These are phyloP conservation scores for Pseudogymnoascus sp. DNA, from an alignment of 2,329 filamentous ascomycete species.

Conservation along the genomic window DNA sequence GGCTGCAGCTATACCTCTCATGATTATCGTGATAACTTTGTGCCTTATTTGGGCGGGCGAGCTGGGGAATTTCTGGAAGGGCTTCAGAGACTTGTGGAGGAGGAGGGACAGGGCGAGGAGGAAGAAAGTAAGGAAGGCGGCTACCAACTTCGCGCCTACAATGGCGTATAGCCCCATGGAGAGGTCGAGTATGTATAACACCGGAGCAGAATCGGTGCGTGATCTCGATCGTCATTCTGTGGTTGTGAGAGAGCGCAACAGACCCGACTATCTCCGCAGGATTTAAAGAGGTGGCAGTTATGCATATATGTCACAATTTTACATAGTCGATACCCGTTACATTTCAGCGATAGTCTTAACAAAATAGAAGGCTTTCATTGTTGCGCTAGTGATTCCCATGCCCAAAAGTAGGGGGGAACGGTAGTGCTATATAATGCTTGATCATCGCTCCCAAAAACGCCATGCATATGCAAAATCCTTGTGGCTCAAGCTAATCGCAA, in stretches of 20 bases:
- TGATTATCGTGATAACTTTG: slow-evolving; percentile 22
- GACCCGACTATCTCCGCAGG: neutral
- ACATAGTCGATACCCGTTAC: neutral
- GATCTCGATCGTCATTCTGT: neutral
- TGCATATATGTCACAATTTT: neutral
- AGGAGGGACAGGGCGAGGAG: neutral
- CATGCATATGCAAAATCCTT: neutral
- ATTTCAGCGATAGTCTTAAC: neutral
- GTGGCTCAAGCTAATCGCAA: neutral
- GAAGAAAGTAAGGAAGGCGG: neutral
- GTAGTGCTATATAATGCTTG: neutral
- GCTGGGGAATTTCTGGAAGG: slow-evolving; percentile 7
- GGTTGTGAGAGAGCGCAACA: neutral
- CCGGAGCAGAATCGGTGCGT: neutral
- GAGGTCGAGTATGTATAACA: neutral
- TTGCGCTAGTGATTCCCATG: neutral
- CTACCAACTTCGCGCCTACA: neutral
- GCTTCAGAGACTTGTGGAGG: slow-evolving; percentile 2
- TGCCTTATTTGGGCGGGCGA: slow-evolving; percentile 21
- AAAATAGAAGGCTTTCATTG: neutral
- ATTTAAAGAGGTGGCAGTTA: neutral
- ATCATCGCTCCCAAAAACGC: neutral
- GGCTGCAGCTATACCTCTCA: slow-evolving; percentile 26
- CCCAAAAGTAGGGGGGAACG: neutral
- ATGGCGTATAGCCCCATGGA: slow-evolving; percentile 1